These are phyloP conservation scores for Aphanomyces astaci DNA, from an alignment of 352 stramenopile species.

Conservation along the genomic window DNA sequence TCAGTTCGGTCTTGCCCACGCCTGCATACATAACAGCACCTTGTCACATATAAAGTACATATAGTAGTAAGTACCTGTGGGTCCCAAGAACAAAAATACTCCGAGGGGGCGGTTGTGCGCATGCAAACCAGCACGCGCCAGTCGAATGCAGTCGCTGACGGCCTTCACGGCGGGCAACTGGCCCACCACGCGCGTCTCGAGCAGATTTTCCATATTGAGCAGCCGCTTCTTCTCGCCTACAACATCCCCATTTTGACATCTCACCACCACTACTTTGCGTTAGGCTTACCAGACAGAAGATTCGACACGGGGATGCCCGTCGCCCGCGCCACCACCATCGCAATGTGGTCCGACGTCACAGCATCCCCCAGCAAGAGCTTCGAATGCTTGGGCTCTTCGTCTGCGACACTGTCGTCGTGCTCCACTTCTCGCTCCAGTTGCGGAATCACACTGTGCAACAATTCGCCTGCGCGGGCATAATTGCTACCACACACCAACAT, in stretches of 20 bases:
- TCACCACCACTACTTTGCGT: no score
- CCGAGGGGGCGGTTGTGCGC: constrained; percentile 93
- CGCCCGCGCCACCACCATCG: constrained; percentile 78
- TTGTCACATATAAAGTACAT: constrained; percentile 6
- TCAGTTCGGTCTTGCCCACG: constrained; percentile 96
- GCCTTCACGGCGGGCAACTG: constrained; percentile 86
- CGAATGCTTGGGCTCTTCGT: constrained; percentile 27
- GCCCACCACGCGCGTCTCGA: constrained; percentile 88
- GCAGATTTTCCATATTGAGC: constrained; percentile 88
- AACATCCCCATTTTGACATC: background rate
- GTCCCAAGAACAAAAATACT: constrained; percentile 93
- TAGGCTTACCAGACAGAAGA: constrained; percentile 48
- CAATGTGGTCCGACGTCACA: constrained; percentile 92
- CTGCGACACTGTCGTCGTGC: constrained; percentile 28
- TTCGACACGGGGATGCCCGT: constrained; percentile 94
- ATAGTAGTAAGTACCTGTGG: constrained; percentile 49
- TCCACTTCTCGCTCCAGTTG: constrained; percentile 60
- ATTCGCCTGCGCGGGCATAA: constrained; percentile 64
- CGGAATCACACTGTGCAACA: constrained; percentile 76
- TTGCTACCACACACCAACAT: constrained; percentile 32
- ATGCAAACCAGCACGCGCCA: constrained; percentile 91
- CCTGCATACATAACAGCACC: constrained; percentile 26
- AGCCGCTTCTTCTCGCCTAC: constrained; percentile 91
- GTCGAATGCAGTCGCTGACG: constrained; percentile 86
- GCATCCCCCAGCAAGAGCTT: constrained; percentile 80